Evolutionary conservation across 2,329 filamentous ascomycete species (phyloP), one percentile per base, ranked within the genome.

Genomic region (Paecilomyces sp.): DNA sequence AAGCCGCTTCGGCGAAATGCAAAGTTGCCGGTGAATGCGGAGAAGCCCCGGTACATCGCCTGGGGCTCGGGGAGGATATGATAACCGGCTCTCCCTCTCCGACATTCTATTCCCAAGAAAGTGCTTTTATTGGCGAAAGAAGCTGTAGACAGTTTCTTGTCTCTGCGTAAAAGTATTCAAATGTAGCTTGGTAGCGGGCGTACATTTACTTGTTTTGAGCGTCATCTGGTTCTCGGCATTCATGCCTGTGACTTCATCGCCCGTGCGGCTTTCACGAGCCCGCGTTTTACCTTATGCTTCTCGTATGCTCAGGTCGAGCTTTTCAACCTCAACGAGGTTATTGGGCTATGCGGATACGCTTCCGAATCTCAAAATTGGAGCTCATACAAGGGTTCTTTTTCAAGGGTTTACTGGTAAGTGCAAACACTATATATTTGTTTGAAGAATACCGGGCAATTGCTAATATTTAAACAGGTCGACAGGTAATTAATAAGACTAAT

Each of bases 331-430:
- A 9, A 63, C 66, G 28, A 67, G 66, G 56, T 58, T 11, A 5
- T 63, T 65, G 6, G 65, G 66, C 25, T 87, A 87, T 71, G 81
- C 81, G 56, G 82, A 87, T 66, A 89, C 87, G 0, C 81, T 89
- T 34, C 76, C 77, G 3, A 88, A 89, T 66, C 76, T 90, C 61
- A 87, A 83, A 65, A 88, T 90, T 64, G 86, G 86, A 15, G 78
- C 80, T 31, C 81, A 88, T 68, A 89, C 87, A 0, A 79, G 81
- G 56, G 87, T 90, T 60, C 81, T 89, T 59, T 90, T 88, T 67
- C 87, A 90, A 68, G 87, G 87, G 1, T 89, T 89, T 71, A 90
- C 87, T 18, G 87, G 87, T 75, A 66, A 61, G 62, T 18, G 18
- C n/a, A n/a, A 18, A 47, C 36, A 8, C 15, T 47, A 47, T 7